Evolutionary conservation across 305 asterid species (phyloP).

Genomic region (Fraxinus latifolia): DNA sequence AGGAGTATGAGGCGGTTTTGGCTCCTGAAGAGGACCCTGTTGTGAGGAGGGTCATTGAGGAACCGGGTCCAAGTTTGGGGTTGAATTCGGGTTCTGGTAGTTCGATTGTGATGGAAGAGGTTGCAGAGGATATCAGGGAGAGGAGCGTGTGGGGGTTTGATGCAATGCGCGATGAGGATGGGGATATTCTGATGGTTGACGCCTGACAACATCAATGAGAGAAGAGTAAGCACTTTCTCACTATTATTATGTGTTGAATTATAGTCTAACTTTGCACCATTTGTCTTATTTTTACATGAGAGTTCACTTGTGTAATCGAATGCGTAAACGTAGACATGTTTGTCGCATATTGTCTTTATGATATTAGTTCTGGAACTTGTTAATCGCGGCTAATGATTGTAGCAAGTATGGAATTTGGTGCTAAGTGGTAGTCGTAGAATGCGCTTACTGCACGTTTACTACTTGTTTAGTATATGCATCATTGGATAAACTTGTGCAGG

Average conservation of each 20-base stretch:
- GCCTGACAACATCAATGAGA: slow-evolving; percentile 28
- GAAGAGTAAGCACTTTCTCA: slow-evolving; percentile 15
- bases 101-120: slow-evolving; percentile 14
- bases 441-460: not conserved
- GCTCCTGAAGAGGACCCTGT: slow-evolving; percentile 14
- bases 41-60: slow-evolving; percentile 1
- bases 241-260: slow-evolving; percentile 23
- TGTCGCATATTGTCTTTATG: not conserved
- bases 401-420: slow-evolving; percentile 9
- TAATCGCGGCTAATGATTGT: not conserved
- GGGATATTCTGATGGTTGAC: slow-evolving; percentile 61
- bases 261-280: not conserved
- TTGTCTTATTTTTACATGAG: not conserved
- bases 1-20: slow-evolving; percentile 18
- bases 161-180: slow-evolving; percentile 55
- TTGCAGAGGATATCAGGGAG: slow-evolving; percentile 18
- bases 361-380: not conserved
- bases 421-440: slow-evolving; percentile 9
- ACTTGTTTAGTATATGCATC: not conserved
- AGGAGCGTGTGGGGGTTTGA: slow-evolving; percentile 26
- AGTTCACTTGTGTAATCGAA: not conserved
- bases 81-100: not conserved
- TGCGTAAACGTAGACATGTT: not conserved
- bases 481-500: not conserved
- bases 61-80: slow-evolving; percentile 18